Evolutionary conservation across 768 basidiomycete species (phyloP).

Genomic region (Hydnomerulius pinastri): DNA sequence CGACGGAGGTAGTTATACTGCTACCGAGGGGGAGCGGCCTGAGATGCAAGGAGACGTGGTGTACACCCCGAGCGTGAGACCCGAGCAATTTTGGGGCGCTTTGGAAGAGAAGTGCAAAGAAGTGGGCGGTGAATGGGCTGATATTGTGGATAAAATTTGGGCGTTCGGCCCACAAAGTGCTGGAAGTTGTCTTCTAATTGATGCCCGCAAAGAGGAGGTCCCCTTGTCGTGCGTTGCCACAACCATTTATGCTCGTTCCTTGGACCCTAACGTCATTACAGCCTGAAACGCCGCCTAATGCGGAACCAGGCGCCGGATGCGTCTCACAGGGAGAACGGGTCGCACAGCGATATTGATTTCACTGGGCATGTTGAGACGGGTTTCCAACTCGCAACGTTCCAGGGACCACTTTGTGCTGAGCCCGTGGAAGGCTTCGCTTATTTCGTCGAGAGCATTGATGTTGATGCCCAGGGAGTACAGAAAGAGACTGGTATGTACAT

Average conservation of each 20-base stretch:
- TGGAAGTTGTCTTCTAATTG: slow-evolving; percentile 86
- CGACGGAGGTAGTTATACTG: slow-evolving; percentile 11
- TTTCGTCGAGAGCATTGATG: slow-evolving; percentile 76
- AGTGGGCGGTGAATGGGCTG: slow-evolving; percentile 78
- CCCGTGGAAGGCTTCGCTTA: slow-evolving; percentile 93
- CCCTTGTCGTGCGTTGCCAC: slow-evolving; percentile 56
- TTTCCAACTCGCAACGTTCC: slow-evolving; percentile 92
- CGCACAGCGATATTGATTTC: slow-evolving; percentile 53
- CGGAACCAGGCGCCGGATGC: slow-evolving; percentile 36
- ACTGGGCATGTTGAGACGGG: slow-evolving; percentile 87
- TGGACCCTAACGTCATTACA: slow-evolving; percentile 26
- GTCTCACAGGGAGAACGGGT: slow-evolving; percentile 34
- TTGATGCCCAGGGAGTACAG: slow-evolving; percentile 59
- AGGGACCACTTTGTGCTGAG: slow-evolving; percentile 94
- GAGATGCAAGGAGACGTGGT: slow-evolving; percentile 59
- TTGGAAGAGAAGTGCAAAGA: slow-evolving; percentile 64
- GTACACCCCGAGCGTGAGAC: slow-evolving; percentile 61
- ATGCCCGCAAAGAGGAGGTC: slow-evolving; percentile 52
- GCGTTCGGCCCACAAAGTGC: slow-evolving; percentile 88
- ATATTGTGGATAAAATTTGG: slow-evolving; percentile 74
- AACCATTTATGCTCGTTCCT: slow-evolving; percentile 4
- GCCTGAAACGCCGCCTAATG: slow-evolving; percentile 53
- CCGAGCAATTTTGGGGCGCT: slow-evolving; percentile 80
- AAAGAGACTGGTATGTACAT: slow-evolving; percentile 64
- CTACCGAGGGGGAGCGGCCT: slow-evolving; percentile 39